These are phyloP conservation scores for Candida germanica DNA, from an alignment of 805 yeast genomes.

Conservation along the genomic window DNA sequence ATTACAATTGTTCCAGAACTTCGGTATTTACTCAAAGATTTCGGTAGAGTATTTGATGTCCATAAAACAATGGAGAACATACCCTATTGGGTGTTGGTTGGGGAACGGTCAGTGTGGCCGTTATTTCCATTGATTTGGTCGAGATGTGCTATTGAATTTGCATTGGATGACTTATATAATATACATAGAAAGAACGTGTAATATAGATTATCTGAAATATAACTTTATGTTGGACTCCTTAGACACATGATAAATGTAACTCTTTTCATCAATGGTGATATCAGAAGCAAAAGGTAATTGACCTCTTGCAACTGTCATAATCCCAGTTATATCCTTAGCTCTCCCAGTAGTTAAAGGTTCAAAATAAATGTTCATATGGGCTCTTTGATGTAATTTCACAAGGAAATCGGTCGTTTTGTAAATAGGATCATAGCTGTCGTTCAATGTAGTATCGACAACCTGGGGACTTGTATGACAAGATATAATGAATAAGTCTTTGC, in stretches of 20 bases:
- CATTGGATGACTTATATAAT: conserved; percentile 71
- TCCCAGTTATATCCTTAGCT: conserved; percentile 80
- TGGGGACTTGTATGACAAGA: conserved; percentile 36
- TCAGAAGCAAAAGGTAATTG: conserved; percentile 30
- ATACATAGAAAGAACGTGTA: conserved; percentile 30
- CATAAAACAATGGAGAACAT: conserved; percentile 68
- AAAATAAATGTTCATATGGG: conserved; percentile 51
- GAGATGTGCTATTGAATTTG: conserved; percentile 85
- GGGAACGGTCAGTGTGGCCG: conserved; percentile 94
- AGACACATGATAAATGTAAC: conserved; percentile 56
- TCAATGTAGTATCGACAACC: conserved; percentile 23
- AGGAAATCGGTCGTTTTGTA: conserved; percentile 48
- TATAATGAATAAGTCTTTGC: conserved; percentile 35
- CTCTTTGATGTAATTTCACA: conserved; percentile 46
- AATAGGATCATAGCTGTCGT: conserved; percentile 23
- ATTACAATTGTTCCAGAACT: conserved; percentile 89
- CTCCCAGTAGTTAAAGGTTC: conserved; percentile 75
- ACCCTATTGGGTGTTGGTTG: conserved; percentile 85
- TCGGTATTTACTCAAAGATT: conserved; percentile 63
- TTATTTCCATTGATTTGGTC: conserved; percentile 79
- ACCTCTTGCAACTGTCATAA: conserved; percentile 59
- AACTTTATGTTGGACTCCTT: conserved; percentile 51
- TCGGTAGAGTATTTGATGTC: conserved; percentile 76
- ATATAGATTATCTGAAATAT: conserved; percentile 36
- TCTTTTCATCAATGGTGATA: conserved; percentile 48